A percentile compares a stretch with the other conserved stretches of the same genome.
phyloP scores from a whole-genome alignment of 208 protist species.

The Trypanosoma scelopori region DNA sequence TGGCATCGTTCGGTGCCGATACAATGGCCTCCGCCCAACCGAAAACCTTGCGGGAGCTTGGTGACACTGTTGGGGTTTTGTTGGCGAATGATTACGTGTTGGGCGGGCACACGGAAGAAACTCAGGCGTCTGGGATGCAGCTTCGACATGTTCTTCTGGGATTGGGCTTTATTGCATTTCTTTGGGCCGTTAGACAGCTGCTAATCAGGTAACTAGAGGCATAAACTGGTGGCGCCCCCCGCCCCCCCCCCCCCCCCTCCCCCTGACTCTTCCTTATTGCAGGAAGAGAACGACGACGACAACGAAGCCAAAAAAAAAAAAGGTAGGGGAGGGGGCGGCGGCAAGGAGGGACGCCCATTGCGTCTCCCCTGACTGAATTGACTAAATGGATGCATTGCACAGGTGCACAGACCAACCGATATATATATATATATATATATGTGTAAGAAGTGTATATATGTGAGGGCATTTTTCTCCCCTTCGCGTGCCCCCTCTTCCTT shows the following conservation, averaged over 20 bases:
- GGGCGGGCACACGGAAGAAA: background rate
- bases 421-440: too few relatives aligned
- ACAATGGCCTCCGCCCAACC: background rate
- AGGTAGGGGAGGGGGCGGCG: too few relatives aligned
- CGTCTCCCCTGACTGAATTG: too few relatives aligned
- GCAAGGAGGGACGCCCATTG: too few relatives aligned
- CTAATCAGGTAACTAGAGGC: background rate
- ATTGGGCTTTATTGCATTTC: slow-evolving; percentile 9
- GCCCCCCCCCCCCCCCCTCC: too few relatives aligned
- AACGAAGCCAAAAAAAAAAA: too few relatives aligned
- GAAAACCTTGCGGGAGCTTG: slow-evolving; percentile 17
- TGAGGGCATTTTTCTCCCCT: too few relatives aligned
- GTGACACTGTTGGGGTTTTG: slow-evolving; percentile 11
- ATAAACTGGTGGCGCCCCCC: background rate
- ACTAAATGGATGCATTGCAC: too few relatives aligned
- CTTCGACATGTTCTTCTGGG: slow-evolving; percentile 6
- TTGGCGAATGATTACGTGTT: background rate
- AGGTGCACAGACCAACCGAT: too few relatives aligned
- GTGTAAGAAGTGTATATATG: too few relatives aligned
- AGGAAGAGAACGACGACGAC: too few relatives aligned
- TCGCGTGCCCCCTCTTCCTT: background rate
- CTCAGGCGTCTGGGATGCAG: background rate
- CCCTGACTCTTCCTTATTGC: too few relatives aligned
- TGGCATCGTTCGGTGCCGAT: background rate
- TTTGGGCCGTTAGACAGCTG: slow-evolving; percentile 1